phyloP scores from a whole-genome alignment of 2,329 filamentous ascomycete species.

The Cordyceps militaris region DNA sequence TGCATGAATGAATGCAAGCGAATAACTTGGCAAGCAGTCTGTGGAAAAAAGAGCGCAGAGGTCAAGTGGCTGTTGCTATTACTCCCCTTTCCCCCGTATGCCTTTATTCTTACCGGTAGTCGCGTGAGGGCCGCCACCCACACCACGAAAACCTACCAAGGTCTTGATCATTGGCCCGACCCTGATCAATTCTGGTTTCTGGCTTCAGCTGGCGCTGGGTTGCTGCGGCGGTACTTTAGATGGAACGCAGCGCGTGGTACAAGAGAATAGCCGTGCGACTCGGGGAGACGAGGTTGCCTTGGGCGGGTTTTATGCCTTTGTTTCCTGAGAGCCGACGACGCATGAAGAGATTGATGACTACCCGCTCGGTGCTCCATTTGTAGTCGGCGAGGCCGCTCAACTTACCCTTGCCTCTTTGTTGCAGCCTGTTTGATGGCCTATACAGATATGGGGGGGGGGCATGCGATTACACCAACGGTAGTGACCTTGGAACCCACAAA shows the following conservation, averaged over 20 bases:
- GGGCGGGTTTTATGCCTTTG: not conserved
- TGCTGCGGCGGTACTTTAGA: slow-evolving; percentile 6
- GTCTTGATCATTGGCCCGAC: too few relatives aligned
- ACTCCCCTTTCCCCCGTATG: not conserved
- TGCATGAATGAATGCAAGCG: not conserved
- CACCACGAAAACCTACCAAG: not conserved
- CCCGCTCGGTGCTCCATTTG: not conserved
- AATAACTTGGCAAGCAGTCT: too few relatives aligned
- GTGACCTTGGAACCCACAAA: not conserved
- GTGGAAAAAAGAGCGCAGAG: too few relatives aligned
- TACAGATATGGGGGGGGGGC: not conserved
- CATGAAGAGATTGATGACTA: not conserved
- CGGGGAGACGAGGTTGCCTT: not conserved
- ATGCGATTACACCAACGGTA: too few relatives aligned
- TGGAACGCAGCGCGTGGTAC: slow-evolving; percentile 3
- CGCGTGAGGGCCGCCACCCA: not conserved
- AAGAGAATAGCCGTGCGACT: not conserved
- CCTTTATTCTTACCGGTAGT: not conserved
- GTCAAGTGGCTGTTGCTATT: too few relatives aligned
- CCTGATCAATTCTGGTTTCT: not conserved
- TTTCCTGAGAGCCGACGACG: not conserved
- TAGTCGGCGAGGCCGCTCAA: not conserved
- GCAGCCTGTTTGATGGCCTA: not conserved
- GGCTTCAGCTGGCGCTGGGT: not conserved
- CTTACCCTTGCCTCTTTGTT: not conserved